These are phyloP conservation scores for Saturnispora ahearnii DNA, from an alignment of 805 yeast species.

Conservation along the genomic window DNA sequence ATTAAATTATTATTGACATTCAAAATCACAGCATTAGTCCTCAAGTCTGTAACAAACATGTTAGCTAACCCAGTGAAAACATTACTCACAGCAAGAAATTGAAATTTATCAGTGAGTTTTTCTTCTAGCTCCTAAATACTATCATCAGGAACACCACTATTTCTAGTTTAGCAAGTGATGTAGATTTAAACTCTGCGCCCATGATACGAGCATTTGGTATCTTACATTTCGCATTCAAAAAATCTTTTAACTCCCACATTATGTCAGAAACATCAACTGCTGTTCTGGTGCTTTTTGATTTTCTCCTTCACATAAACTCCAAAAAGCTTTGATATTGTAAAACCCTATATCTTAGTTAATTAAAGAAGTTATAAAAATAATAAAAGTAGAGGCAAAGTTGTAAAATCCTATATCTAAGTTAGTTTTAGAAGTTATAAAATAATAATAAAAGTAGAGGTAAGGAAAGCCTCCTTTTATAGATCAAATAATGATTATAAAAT, in stretches of 20 bases:
- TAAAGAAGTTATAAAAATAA: too few species aligned
- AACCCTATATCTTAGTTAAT: too few species aligned
- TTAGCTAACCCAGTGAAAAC: too few species aligned
- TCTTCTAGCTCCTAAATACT: background rate
- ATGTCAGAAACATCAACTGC: background rate
- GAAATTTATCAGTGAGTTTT: background rate
- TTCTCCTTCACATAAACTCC: background rate
- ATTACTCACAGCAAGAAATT: background rate
- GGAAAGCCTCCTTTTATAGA: too few species aligned
- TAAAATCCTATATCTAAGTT: too few species aligned
- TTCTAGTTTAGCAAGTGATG: background rate
- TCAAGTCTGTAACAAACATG: too few species aligned
- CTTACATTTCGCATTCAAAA: background rate
- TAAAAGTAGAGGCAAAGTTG: too few species aligned
- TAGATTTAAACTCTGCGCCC: background rate
- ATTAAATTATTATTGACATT: too few species aligned
- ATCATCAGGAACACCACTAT: background rate
- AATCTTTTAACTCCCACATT: background rate
- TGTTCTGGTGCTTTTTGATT: background rate
- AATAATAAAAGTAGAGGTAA: too few species aligned
- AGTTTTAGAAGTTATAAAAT: too few species aligned
- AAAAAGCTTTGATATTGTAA: background rate
- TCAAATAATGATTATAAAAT: too few species aligned
- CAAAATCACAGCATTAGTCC: too few species aligned
- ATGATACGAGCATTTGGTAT: background rate